Base-by-base conservation (phyloP, 805 yeast genomes). In the Lachancea mirantina region DNA sequence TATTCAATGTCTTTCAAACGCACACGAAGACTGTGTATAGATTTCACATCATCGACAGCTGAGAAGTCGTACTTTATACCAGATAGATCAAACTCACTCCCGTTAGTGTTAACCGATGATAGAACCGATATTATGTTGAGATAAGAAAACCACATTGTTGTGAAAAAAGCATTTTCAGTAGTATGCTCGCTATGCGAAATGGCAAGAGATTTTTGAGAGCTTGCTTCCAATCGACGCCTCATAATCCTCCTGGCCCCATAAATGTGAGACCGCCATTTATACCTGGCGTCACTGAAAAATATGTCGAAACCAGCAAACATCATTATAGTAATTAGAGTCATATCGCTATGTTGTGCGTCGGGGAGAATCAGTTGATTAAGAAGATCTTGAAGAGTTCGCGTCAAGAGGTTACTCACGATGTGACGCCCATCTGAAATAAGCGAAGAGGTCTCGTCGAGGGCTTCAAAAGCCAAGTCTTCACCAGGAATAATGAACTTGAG, bases 141-240 rank as follows among this genome's bases (percentile, higher is more conserved):
- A 46, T 77, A 81, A 1, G 76, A 77, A 50, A 75, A 78, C 84
- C 85, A 78, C 30, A 85, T 57, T 41, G 70, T 61, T 26, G 81
- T 58, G 44, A 81, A 81, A 39, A 62, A 73, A 9, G 34, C 33
- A 2, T 22, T 16, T n/a, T 34, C 33, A 9, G 13, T 13, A 11
- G 9, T 34, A 11, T 15, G 14, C 18, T 17, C 24, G 15, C 9
- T 23, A 2, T 18, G 13, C 3, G 27, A 11, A 8, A 33, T 16
- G 4, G 16, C 22, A 4, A 21, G 9, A 2, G 20, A 6, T 16
- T 23, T 24, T 27, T 25, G 19, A 26, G 20, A 64, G 60, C 16
- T 48, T 49, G 24, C 55, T 8, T 25, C 14, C 6, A 30, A 14
- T 19, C 27, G 23, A 11, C 31, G 30, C 22, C 34, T 16, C 8